Percentiles rank a stretch among this genome's conserved stretches.
phyloP scores from a whole-genome alignment of 805 yeast genomes.

The Candida maris region DNA sequence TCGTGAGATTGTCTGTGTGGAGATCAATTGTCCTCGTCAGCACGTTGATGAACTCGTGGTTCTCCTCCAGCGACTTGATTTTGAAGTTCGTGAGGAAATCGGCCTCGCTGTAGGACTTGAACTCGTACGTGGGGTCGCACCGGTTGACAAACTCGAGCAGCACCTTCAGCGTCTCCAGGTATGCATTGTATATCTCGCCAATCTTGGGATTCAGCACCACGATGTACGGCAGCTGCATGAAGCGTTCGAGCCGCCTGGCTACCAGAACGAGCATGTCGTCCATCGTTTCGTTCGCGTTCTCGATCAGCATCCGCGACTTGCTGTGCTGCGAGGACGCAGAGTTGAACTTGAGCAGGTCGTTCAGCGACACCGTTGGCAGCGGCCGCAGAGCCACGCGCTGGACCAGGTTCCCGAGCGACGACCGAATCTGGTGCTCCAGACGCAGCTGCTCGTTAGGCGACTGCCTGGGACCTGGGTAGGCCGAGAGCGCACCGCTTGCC shows the following conservation, averaged over 20 bases:
- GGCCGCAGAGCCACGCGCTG: conserved; percentile 51
- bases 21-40: conserved; percentile 60
- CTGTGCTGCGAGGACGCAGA: conserved; percentile 29
- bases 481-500: not conserved
- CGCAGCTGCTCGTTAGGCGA: conserved; percentile 9
- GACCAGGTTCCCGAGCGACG: conserved; percentile 49
- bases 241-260: conserved; percentile 66
- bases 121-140: conserved; percentile 8
- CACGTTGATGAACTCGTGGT: conserved; percentile 47
- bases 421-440: conserved; percentile 15
- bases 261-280: conserved; percentile 56
- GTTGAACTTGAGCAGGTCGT: conserved; percentile 45
- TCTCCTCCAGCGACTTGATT: conserved; percentile 46
- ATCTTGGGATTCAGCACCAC: conserved; percentile 85
- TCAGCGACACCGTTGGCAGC: conserved; percentile 51
- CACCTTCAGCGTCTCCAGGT: conserved; percentile 63
- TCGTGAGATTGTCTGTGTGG: conserved; percentile 82
- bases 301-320: conserved; percentile 32
- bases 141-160: conserved; percentile 36
- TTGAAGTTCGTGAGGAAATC: conserved; percentile 33
- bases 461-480: conserved; percentile 4
- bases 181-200: conserved; percentile 69
- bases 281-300: conserved; percentile 53
- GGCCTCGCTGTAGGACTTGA: conserved; percentile 18
- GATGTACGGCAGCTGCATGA: conserved; percentile 76